These are phyloP conservation scores for Neobulgaria alba DNA, from an alignment of 2,329 filamentous ascomycete species.

Conservation along the genomic window DNA sequence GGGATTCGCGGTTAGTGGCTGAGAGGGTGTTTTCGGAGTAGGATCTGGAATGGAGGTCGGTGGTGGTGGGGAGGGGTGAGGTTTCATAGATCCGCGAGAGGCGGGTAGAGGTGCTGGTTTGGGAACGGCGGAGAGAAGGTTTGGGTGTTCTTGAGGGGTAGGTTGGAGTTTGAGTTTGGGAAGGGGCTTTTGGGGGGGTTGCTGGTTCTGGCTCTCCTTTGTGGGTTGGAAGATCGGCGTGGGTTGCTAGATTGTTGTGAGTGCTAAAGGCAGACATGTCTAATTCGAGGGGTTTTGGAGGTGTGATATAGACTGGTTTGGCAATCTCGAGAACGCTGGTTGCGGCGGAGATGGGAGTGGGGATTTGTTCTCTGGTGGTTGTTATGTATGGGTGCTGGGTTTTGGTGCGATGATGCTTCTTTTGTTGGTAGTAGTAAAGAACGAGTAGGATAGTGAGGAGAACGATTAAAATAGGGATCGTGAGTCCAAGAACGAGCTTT, in stretches of 20 bases:
- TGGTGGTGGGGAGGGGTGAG: too few species aligned
- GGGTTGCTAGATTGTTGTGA: not conserved
- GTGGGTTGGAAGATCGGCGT: too few species aligned
- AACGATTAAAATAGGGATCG: conserved; percentile 15
- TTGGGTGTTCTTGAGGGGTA: conserved; percentile 27
- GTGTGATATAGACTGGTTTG: conserved; percentile 8
- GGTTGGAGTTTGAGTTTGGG: conserved; percentile 6
- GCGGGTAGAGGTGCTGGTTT: conserved; percentile 44
- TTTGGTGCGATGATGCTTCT: conserved; percentile 9
- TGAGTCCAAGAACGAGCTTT: conserved; percentile 18
- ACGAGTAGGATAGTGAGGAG: conserved; percentile 14
- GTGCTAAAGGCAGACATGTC: conserved; percentile 19
- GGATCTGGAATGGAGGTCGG: conserved; percentile 6
- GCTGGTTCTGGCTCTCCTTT: too few species aligned
- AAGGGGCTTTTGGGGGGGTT: too few species aligned
- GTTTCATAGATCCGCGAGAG: not conserved
- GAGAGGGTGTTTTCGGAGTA: conserved; percentile 22
- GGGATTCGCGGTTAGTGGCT: conserved; percentile 19
- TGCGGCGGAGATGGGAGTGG: conserved; percentile 15
- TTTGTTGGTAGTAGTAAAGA: conserved; percentile 15
- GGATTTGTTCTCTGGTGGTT: conserved; percentile 19
- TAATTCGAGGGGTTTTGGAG: conserved; percentile 16
- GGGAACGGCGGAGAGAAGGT: conserved; percentile 73
- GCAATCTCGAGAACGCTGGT: conserved; percentile 12
- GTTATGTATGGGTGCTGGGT: conserved; percentile 5